Base-by-base conservation (phyloP, 768 basidiomycete species). In the Ramaria sp. region DNA sequence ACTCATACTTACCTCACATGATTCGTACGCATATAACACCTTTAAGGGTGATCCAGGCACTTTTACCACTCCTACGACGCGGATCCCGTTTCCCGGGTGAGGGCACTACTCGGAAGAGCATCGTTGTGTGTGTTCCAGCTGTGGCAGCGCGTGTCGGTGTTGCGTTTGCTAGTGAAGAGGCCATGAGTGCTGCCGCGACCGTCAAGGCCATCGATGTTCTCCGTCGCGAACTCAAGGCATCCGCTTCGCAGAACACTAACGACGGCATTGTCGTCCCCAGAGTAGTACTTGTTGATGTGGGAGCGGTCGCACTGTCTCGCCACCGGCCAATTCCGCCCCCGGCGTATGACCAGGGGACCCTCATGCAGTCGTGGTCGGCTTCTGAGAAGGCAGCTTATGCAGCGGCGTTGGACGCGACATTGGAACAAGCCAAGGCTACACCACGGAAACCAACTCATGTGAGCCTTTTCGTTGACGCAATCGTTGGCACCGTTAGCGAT, bases 181-280 rank as follows among this genome's bases (percentile, higher is more conserved):
- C 87, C 11, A 91, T 92, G 86, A 82, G 80, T 60, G 82, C 85
- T 31, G 83, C 82, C 4, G 80, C 82, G 51, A 89, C 84, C 15
- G 71, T 86, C 20, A 82, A 84, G 45, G 90, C 75, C 0, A 73
- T 80, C 12, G 86, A 90, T 59, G 78, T 91, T 22, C 78, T 91
- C 30, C 79, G 88, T 17, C 73, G 88, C 20, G 90, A 91, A 71
- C 76, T 87, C 57, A 74, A 75, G 34, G 70, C 80, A 10, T 79
- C 85, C 5, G 72, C 77, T 0, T 63, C 78, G 45, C 78, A 79
- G 0, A 80, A 79, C 51, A 73, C 75, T 51, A 47, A 39, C 10
- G 80, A 81, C 57, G 72, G 75, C 1, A 82, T 86, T 73, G 78
- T 75, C 64, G 81, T 82, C 62, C 80, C 88, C 66, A 77, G 79